These are phyloP conservation scores for Capsicum pubescens DNA, from an alignment of 257 asterid species.

Conservation along the genomic window DNA sequence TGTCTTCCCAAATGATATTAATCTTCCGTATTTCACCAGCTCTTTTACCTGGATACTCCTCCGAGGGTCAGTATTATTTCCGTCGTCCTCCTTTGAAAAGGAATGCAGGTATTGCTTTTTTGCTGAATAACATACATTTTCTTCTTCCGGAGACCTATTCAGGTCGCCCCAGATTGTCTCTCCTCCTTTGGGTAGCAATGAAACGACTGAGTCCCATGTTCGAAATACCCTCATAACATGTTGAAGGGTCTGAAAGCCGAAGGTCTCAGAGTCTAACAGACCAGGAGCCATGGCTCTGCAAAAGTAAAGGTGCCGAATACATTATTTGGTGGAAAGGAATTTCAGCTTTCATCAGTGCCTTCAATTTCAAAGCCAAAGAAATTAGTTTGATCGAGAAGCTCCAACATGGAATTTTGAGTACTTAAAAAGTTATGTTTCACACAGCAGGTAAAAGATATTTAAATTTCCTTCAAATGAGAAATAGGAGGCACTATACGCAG, in stretches of 20 bases:
- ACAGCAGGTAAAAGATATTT: not conserved
- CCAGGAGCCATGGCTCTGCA: slow-evolving; percentile 87
- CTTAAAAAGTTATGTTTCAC: not conserved
- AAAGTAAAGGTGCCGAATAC: not conserved
- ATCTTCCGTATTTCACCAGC: slow-evolving; percentile 65
- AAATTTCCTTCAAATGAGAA: not conserved
- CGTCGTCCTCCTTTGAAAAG: slow-evolving; percentile 29
- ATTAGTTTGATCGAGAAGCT: not conserved
- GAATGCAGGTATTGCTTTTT: slow-evolving; percentile 36
- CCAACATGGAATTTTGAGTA: not conserved
- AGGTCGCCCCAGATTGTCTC: slow-evolving; percentile 86
- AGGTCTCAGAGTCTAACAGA: slow-evolving; percentile 67
- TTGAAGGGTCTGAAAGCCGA: slow-evolving; percentile 74
- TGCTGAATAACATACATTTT: slow-evolving; percentile 54
- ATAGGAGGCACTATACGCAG: not conserved
- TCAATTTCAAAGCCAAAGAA: not conserved
- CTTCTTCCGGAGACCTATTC: slow-evolving; percentile 90
- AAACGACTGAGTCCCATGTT: slow-evolving; percentile 84
- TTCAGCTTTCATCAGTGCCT: not conserved
- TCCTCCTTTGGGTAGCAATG: slow-evolving; percentile 91
- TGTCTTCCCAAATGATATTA: slow-evolving; percentile 70
- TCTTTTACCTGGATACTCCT: slow-evolving; percentile 46
- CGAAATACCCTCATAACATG: slow-evolving; percentile 74
- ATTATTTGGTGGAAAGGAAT: not conserved
- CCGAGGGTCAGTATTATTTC: slow-evolving; percentile 43